Evolutionary conservation across 2,329 filamentous ascomycete species (phyloP), one percentile per base, ranked within the genome.

Genomic region (Fusarium devonianum): DNA sequence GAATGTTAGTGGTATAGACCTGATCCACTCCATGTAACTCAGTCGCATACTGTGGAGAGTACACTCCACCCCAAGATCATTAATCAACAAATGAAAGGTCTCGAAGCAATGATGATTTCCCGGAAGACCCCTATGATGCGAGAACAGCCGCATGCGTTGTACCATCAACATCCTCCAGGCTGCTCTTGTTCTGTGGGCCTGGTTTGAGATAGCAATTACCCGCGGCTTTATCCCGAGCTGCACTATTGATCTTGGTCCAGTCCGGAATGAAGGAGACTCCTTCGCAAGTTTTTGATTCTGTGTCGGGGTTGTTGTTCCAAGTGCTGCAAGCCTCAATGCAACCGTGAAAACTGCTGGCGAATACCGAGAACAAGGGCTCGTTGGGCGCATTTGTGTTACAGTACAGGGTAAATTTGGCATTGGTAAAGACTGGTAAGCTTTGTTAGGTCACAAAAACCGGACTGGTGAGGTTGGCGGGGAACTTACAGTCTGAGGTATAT

Each of bases 291-390:
- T 40, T 1, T 7, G n/a, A 19, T 3, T 29, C 28, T 1, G 53
- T 49, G 2, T 18, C 25, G 17, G 51, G 54, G 46, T 54, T 49
- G 14, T 25, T 30, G 28, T 62, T 62, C 59, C 59, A 79, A 4
- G 69, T 68, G 7, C 74, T 73, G 63, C 77, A 79, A 8, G 76
- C 75, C 53, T 79, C 76, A 60, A 79, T 77, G 65, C 77, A 79
- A 19, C 70, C 69, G 60, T 71, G 63, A 35, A 79, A 76, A 56
- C 72, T 69, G 38, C 69, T 66, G 5, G 73, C 69, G 57, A 78
- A 79, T 7, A 79, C 62, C 1, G 72, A 72, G 44, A 71, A 63
- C 3, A 79, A 47, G 1, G 73, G 71, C 1, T 49, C 13, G 34
- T 70, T 70, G 3, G 69, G 64, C 4, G 75, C 67, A 52, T 79